A percentile compares a stretch with the other conserved stretches of the same genome.
phyloP scores from a whole-genome alignment of 148 eudicot genomes.

The Vaccinium vitisidaea region DNA sequence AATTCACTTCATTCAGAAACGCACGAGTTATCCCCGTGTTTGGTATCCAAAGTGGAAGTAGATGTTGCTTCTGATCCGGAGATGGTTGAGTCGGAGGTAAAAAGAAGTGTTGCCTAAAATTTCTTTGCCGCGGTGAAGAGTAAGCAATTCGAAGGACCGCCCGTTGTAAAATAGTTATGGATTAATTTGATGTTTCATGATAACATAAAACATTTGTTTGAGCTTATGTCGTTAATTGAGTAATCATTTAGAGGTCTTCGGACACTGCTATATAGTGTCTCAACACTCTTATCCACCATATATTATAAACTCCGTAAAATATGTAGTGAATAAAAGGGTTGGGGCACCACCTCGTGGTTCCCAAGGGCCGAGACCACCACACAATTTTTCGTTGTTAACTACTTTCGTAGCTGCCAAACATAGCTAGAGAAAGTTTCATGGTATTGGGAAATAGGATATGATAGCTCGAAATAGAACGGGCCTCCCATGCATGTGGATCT shows the following conservation, averaged over 20 bases:
- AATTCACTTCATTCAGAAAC: neutral
- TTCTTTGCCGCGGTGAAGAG: neutral
- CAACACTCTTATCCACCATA: no score
- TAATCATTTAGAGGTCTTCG: no score
- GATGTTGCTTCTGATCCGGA: neutral
- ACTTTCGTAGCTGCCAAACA: neutral
- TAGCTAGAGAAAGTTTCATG: neutral
- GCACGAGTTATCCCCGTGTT: neutral
- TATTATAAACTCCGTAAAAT: no score
- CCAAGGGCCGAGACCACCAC: no score
- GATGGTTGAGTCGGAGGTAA: neutral
- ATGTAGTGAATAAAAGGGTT: no score
- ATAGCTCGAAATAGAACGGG: neutral
- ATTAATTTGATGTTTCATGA: neutral
- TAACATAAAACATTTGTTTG: neutral
- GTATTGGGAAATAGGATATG: neutral
- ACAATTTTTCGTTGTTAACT: neutral
- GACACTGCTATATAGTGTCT: no score
- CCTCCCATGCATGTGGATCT: neutral
- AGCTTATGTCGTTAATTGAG: no score
- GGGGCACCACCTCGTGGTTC: no score
- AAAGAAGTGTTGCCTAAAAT: neutral
- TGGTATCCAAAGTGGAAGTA: neutral
- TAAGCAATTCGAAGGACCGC: neutral
- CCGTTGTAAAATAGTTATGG: no score